These are phyloP conservation scores for Cornus kousa DNA, from an alignment of 148 eudicot species.

Conservation along the genomic window DNA sequence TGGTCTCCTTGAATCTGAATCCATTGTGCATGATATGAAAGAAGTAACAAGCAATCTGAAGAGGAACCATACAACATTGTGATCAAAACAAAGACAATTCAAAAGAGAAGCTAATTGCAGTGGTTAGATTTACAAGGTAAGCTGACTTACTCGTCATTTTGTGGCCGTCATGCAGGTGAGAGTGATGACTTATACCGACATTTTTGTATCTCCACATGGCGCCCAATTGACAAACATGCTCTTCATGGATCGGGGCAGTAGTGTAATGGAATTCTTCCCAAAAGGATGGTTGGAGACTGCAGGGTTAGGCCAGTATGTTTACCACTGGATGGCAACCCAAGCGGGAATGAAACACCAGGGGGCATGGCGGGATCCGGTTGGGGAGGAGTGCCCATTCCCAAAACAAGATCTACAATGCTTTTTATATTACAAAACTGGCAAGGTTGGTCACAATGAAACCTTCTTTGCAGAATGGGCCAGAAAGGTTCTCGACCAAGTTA, in stretches of 20 bases:
- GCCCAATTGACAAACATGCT: constrained; percentile 51
- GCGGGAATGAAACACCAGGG: constrained; percentile 44
- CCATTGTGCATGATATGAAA: too few species aligned
- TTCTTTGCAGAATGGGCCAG: constrained; percentile 40
- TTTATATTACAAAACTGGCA: constrained; percentile 25
- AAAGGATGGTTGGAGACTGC: constrained; percentile 50
- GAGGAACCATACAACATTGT: too few species aligned
- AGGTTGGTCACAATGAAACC: constrained; percentile 43
- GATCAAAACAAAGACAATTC: not conserved
- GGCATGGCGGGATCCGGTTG: constrained; percentile 45
- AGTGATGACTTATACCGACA: constrained; percentile 42
- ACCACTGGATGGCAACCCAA: constrained; percentile 43
- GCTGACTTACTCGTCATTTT: not conserved
- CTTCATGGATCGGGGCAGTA: constrained; percentile 48
- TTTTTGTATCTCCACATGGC: constrained; percentile 44
- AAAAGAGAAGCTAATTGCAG: not conserved
- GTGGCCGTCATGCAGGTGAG: constrained; percentile 28
- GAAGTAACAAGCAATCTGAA: too few species aligned
- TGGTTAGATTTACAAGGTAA: not conserved
- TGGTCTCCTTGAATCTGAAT: too few species aligned
- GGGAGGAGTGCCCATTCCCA: constrained; percentile 33
- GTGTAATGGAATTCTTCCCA: constrained; percentile 54
- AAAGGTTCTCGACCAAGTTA: constrained; percentile 24
- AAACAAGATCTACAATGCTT: constrained; percentile 29
- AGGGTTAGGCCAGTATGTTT: constrained; percentile 35